These are phyloP conservation scores for Suillus subaureus DNA, from an alignment of 768 basidiomycete species.

Conservation along the genomic window DNA sequence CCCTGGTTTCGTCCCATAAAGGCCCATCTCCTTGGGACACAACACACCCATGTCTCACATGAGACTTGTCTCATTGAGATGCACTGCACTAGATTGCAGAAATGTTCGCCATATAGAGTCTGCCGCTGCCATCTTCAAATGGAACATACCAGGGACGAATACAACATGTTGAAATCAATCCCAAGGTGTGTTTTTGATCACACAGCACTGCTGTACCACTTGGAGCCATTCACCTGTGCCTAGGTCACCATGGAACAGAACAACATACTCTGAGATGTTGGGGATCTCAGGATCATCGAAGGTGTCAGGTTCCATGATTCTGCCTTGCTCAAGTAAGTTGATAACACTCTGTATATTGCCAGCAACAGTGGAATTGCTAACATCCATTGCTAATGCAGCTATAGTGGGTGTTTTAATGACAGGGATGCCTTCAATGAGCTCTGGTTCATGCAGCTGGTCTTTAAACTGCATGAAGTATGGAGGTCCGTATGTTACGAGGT, in stretches of 20 bases:
- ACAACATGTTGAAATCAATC: neutral
- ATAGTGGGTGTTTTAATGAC: constrained; percentile 21
- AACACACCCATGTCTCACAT: constrained; percentile 22
- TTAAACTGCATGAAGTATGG: constrained; percentile 18
- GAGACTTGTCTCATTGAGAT: constrained; percentile 7
- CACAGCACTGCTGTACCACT: too few species aligned
- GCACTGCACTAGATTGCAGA: constrained; percentile 1
- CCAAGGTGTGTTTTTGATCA: too few species aligned
- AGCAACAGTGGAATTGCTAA: constrained; percentile 24
- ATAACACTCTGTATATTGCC: constrained; percentile 25
- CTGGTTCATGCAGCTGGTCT: constrained; percentile 14
- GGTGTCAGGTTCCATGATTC: neutral
- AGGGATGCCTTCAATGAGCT: constrained; percentile 31
- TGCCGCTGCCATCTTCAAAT: neutral
- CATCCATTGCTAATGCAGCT: constrained; percentile 27
- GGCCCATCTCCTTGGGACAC: constrained; percentile 34
- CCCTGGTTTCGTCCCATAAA: constrained; percentile 32
- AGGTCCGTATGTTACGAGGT: constrained; percentile 19
- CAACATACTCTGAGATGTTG: constrained; percentile 15
- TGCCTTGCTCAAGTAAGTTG: constrained; percentile 11
- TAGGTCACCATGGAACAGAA: constrained; percentile 27
- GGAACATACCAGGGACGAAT: neutral
- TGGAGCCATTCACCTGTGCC: constrained; percentile 21
- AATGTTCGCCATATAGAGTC: neutral
- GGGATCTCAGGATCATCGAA: neutral